phyloP scores from a whole-genome alignment of 2,329 filamentous ascomycete species.

The Geosmithia flava region DNA sequence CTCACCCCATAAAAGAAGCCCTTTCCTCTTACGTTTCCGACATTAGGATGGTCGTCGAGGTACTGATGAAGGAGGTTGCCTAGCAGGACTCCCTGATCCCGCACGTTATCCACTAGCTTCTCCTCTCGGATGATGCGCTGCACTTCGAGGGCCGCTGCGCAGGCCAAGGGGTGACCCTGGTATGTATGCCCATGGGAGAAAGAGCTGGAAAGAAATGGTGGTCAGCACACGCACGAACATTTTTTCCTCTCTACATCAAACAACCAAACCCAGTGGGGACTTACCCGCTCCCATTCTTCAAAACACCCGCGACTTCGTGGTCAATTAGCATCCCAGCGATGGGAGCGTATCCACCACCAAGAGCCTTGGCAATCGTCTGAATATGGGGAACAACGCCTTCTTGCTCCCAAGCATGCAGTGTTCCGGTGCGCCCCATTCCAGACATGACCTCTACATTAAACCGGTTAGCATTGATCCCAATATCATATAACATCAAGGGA shows the following conservation, averaged over 20 bases:
- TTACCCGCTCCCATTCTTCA: background rate
- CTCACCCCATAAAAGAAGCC: constrained; percentile 17
- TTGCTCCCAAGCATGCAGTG: constrained; percentile 36
- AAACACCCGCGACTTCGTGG: constrained; percentile 19
- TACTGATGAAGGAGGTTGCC: constrained; percentile 7
- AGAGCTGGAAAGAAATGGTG: background rate
- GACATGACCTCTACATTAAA: constrained; percentile 8
- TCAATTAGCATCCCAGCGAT: constrained; percentile 43
- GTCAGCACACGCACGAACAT: too few relatives aligned
- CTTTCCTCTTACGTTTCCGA: constrained; percentile 16
- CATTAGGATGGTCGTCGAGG: constrained; percentile 11
- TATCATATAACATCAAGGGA: background rate
- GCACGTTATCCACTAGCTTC: constrained; percentile 9
- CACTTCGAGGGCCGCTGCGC: constrained; percentile 13
- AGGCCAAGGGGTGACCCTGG: constrained; percentile 12
- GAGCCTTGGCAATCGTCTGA: constrained; percentile 52
- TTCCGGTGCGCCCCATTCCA: constrained; percentile 9
- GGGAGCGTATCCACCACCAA: constrained; percentile 49
- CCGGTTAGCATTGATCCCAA: background rate
- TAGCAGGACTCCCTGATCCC: constrained; percentile 4
- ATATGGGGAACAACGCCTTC: constrained; percentile 49
- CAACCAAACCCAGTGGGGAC: too few relatives aligned
- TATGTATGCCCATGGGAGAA: constrained; percentile 12
- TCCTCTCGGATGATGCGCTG: constrained; percentile 30
- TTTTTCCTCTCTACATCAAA: too few relatives aligned